Evolutionary conservation across 352 stramenopile species (phyloP), one percentile per base, ranked within the genome.

Genomic region (Globisporangium okanoganense): DNA sequence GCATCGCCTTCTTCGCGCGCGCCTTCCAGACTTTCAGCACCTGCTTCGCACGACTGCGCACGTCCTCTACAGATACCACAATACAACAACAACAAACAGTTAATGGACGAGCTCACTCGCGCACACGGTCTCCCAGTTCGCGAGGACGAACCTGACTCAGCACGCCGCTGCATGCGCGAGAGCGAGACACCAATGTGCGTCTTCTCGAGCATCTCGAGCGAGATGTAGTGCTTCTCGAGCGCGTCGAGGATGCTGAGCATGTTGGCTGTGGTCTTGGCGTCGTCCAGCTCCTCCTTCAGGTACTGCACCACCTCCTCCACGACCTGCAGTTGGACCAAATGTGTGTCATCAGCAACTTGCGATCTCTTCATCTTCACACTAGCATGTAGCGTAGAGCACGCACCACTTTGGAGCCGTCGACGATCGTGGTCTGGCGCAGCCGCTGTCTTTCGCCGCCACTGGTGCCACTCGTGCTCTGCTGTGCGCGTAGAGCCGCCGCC

Each of bases 181-280:
- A 83, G 60, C 33, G 72, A 70, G n/a, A 73, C 40, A 0, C 75
- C 75, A 40, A 83, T 80, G 8, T 59, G 43, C 18, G 81, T 93
- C 67, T 93, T 87, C 66, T 93, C 84, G 44, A 93, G 64, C 70
- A 93, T 88, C 62, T 93, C 84, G 20, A 93, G 75, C 49, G 84
- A 93, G 33, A 93, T 70, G 62, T 89, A 93, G 20, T 86, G 65
- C 45, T 70, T 56, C 47, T 88, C 81, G n/a, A 93, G 67, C 44
- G 70, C 73, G 12, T 79, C 69, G 12, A 93, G 57, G 1, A 85
- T 57, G 18, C 54, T 66, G 22, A 76, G 38, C 74, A 91, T 87
- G 25, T 79, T 78, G 35, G 45, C 54, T 1, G 61, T 63, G 1
- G 71, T 86, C 40, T 70, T 78, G 24, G 75, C 78, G 29, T 73